These are phyloP conservation scores for Flaveria ramosissima DNA, from an alignment of 129 eudicot genomes.

Conservation along the genomic window DNA sequence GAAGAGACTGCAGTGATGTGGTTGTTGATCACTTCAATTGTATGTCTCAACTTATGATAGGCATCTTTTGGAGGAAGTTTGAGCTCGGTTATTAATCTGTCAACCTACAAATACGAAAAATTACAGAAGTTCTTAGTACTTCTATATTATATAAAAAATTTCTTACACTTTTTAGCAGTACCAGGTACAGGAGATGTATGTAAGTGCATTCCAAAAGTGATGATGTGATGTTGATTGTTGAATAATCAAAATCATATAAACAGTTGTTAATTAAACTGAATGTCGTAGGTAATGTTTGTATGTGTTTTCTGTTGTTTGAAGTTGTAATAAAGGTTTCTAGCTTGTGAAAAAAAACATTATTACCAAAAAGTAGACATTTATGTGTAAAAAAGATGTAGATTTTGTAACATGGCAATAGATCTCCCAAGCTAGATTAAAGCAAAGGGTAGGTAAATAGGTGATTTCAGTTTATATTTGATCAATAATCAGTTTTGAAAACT, in stretches of 20 bases:
- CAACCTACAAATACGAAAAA: constrained; percentile 56
- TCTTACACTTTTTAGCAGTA: neutral
- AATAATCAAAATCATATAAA: neutral
- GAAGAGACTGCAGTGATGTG: constrained; percentile 89
- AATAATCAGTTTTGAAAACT: neutral
- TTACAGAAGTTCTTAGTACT: neutral
- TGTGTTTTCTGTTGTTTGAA: neutral
- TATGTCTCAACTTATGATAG: constrained; percentile 87
- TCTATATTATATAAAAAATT: neutral
- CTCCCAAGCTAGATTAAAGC: neutral
- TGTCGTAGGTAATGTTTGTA: neutral
- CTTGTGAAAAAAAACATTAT: neutral
- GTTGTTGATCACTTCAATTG: constrained; percentile 82
- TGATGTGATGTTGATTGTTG: neutral
- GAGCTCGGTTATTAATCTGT: constrained; percentile 90
- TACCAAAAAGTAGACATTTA: neutral
- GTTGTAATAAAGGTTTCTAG: neutral
- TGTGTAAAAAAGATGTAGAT: neutral
- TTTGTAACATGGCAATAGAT: neutral
- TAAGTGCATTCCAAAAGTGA: neutral
- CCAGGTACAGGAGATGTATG: neutral
- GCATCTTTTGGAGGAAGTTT: constrained; percentile 96
- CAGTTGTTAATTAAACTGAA: neutral
- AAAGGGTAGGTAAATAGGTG: neutral
- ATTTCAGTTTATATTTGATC: neutral